phyloP scores from a whole-genome alignment of 2,329 filamentous ascomycete species.

The Pseudocercospora eumusae region DNA sequence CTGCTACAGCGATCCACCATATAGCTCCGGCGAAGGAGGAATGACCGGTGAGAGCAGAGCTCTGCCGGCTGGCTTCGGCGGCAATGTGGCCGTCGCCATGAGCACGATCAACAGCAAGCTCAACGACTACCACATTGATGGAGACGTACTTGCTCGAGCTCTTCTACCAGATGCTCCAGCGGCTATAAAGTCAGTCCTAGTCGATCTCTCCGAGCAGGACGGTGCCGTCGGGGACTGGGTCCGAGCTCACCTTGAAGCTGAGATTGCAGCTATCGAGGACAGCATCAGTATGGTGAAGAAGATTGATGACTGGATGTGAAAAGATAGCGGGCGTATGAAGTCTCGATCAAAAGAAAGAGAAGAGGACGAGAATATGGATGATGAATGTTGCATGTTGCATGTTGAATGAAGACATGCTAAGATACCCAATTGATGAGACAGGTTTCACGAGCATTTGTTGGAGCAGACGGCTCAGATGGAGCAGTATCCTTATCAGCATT shows the following conservation, averaged over 20 bases:
- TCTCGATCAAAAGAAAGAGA: not conserved
- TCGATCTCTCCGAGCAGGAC: slow-evolving; percentile 25
- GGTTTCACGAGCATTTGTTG: not conserved
- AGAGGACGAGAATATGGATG: not conserved
- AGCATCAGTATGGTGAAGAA: slow-evolving; percentile 28
- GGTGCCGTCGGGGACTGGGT: slow-evolving; percentile 38
- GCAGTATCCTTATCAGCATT: not conserved
- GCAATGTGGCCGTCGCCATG: slow-evolving; percentile 36
- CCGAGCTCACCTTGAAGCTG: slow-evolving; percentile 35
- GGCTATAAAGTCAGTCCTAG: slow-evolving; percentile 29
- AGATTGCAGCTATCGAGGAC: slow-evolving; percentile 29
- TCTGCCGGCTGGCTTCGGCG: slow-evolving; percentile 34
- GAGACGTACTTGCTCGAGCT: slow-evolving; percentile 43
- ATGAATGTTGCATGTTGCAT: not conserved
- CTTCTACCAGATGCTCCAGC: slow-evolving; percentile 35
- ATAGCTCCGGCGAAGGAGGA: slow-evolving; percentile 22
- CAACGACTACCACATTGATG: slow-evolving; percentile 45
- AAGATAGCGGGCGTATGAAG: not conserved
- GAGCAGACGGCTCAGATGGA: not conserved
- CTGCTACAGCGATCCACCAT: slow-evolving; percentile 20
- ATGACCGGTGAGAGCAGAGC: slow-evolving; percentile 23
- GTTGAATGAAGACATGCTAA: not conserved
- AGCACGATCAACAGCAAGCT: slow-evolving; percentile 18
- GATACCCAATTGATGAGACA: not conserved
- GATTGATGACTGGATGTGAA: slow-evolving; percentile 34